A percentile compares a stretch with the other conserved stretches of the same genome.
phyloP scores from a whole-genome alignment of 371 early-diverging fungal genomes.

The Rhizopus arrhizus region DNA sequence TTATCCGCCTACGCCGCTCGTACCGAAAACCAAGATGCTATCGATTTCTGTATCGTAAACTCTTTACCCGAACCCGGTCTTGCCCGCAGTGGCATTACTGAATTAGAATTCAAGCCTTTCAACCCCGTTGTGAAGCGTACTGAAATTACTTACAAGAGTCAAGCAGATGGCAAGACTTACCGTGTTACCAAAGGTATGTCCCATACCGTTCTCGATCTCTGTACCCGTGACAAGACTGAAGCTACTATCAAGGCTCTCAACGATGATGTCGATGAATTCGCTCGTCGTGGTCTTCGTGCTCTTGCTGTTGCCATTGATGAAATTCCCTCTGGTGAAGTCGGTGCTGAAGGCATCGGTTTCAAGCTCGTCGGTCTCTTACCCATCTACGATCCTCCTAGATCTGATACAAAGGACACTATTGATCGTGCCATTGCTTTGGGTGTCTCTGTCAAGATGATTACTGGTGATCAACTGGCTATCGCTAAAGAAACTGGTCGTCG shows the following conservation, averaged over 20 bases:
- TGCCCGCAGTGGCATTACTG: slow-evolving; percentile 69
- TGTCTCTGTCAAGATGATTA: slow-evolving; percentile 93
- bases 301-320: slow-evolving; percentile 75
- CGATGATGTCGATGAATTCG: slow-evolving; percentile 75
- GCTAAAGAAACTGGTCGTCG: slow-evolving; percentile 83
- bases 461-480: slow-evolving; percentile 92
- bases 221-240: slow-evolving; percentile 66
- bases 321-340: slow-evolving; percentile 47
- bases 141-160: slow-evolving; percentile 69
- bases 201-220: slow-evolving; percentile 70
- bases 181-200: slow-evolving; percentile 79
- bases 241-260: slow-evolving; percentile 54
- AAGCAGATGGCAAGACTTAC: slow-evolving; percentile 59
- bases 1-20: slow-evolving; percentile 69
- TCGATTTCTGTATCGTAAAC: slow-evolving; percentile 72
- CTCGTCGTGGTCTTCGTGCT: slow-evolving; percentile 81
- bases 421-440: slow-evolving; percentile 81
- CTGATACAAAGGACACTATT: slow-evolving; percentile 82
- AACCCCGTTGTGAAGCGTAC: slow-evolving; percentile 89
- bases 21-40: slow-evolving; percentile 74
- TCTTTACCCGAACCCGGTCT: slow-evolving; percentile 58
- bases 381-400: slow-evolving; percentile 89
- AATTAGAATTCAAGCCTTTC: slow-evolving; percentile 80
- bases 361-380: slow-evolving; percentile 68
- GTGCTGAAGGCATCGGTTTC: slow-evolving; percentile 52